Evolutionary conservation across 163 green algal genomes (phyloP), one percentile per base, ranked within the genome.

Genomic region (Scenedesmus sp.): DNA sequence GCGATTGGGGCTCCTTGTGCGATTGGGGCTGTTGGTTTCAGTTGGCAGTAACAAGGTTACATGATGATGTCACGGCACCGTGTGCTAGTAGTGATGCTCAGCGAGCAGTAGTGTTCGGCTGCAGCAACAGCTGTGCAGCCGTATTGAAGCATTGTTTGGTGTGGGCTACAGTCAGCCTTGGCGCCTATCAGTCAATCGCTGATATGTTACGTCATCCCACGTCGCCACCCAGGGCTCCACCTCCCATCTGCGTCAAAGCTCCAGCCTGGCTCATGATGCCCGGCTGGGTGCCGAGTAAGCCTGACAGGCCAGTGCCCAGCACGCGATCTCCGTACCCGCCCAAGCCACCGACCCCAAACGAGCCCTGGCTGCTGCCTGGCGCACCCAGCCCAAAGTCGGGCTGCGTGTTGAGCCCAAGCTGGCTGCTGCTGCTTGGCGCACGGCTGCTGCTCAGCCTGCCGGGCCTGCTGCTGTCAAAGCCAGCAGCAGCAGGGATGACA

Each of bases 401-500:
- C 72, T 90, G 72, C 49, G 86, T 90, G 43, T 40, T 40, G 5
- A 59, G 73, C 15, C 68, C 70, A 22, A 85, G 73, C 49, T 65
- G 65, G 65, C 59, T 80, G 81, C 81, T 68, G 70, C 72, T 83
- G 43, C 30, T 65, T 3, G 9, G 85, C 46, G 37, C 26, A 7
- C 68, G 49, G 61, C 65, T 35, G 46, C 30, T 43, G 78, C 44
- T 53, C 16, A 81, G 18, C 26, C 53, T 24, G 20, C 26, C 73
- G 10, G 43, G 53, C 30, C 42, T 72, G 16, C 86, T 91, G 37
- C 37, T n/a, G 20, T 83, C 81, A 73, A 42, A 51, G 35, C 86
- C 86, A 61, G 3, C 49, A 72, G 59, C 15, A 26, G 78, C 26
- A 26, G 94, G 93, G 70, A 96, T 96, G 85, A 85, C 82, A 78